A percentile compares a stretch with the other conserved stretches of the same genome.
Evolutionary conservation across 805 yeast genomes (phyloP).

Genomic region (Candida namnaoensis): DNA sequence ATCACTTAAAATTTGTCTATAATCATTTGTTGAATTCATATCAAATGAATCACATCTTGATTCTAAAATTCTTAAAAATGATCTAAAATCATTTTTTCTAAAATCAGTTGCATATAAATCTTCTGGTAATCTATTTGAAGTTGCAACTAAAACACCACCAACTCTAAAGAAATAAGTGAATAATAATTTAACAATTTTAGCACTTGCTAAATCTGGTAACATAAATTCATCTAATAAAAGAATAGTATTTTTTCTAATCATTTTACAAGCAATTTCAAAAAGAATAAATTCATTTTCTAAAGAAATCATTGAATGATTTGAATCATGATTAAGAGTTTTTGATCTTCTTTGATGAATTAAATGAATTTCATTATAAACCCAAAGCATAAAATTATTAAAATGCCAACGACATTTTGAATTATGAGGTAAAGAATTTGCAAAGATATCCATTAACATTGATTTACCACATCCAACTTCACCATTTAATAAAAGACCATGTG

Average conservation of each 20-base stretch:
- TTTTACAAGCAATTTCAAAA: conserved; percentile 57
- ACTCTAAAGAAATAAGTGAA: conserved; percentile 63
- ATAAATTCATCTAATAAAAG: conserved; percentile 66
- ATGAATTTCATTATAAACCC: conserved; percentile 61
- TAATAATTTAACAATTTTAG: conserved; percentile 54
- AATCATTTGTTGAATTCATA: conserved; percentile 52
- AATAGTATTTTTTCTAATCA: conserved; percentile 50
- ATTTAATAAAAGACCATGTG: conserved; percentile 54
- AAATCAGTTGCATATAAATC: conserved; percentile 62
- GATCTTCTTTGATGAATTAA: conserved; percentile 36
- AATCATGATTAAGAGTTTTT: conserved; percentile 20
- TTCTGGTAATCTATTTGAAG: conserved; percentile 66
- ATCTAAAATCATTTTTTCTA: conserved; percentile 45
- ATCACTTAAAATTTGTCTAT: conserved; percentile 27
- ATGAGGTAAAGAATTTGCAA: conserved; percentile 58
- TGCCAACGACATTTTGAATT: conserved; percentile 63
- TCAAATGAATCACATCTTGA: conserved; percentile 53
- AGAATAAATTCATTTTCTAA: conserved; percentile 56
- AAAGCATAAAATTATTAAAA: conserved; percentile 58
- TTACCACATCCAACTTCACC: conserved; percentile 74
- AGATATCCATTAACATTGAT: conserved; percentile 65
- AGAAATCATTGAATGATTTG: conserved; percentile 19
- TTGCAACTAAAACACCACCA: conserved; percentile 71
- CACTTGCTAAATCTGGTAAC: conserved; percentile 71
- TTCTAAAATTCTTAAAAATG: conserved; percentile 48